These are phyloP conservation scores for Avena insularis DNA, from an alignment of 176 grass and related monocot genomes.

Conservation along the genomic window DNA sequence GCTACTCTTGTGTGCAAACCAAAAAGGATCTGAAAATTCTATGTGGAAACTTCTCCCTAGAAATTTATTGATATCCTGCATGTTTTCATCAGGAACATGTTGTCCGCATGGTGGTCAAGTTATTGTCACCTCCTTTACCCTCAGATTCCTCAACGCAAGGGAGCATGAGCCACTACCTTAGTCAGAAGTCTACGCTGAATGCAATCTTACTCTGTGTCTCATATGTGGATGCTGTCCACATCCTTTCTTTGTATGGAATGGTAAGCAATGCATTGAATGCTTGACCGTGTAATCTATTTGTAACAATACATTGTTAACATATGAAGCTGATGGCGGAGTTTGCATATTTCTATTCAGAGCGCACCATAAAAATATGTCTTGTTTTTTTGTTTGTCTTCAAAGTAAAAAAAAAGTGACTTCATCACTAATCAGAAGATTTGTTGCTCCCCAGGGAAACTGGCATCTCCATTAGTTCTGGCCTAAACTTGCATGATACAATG, in stretches of 20 bases:
- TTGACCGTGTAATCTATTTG: slow-evolving; percentile 27
- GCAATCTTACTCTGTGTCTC: slow-evolving; percentile 80
- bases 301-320: slow-evolving; percentile 19
- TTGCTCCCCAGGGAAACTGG: not conserved
- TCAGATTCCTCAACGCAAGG: slow-evolving; percentile 74
- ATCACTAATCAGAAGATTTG: slow-evolving; percentile 21
- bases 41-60: slow-evolving; percentile 6
- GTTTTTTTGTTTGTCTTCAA: slow-evolving; percentile 6
- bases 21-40: slow-evolving; percentile 7
- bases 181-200: slow-evolving; percentile 79
- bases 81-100: slow-evolving; percentile 80
- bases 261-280: slow-evolving; percentile 46
- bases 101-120: slow-evolving; percentile 69
- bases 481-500: slow-evolving; percentile 13
- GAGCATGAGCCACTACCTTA: slow-evolving; percentile 68
- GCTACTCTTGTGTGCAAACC: not conserved
- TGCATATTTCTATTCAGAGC: slow-evolving; percentile 16
- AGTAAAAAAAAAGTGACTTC: not conserved
- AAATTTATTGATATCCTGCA: slow-evolving; percentile 35
- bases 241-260: slow-evolving; percentile 95
- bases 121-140: slow-evolving; percentile 73
- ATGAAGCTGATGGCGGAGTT: not conserved
- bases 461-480: not conserved
- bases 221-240: slow-evolving; percentile 79
- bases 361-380: not conserved